These are phyloP conservation scores for Acanthochlamys bracteata DNA, from an alignment of 106 monocot genomes.

Conservation along the genomic window DNA sequence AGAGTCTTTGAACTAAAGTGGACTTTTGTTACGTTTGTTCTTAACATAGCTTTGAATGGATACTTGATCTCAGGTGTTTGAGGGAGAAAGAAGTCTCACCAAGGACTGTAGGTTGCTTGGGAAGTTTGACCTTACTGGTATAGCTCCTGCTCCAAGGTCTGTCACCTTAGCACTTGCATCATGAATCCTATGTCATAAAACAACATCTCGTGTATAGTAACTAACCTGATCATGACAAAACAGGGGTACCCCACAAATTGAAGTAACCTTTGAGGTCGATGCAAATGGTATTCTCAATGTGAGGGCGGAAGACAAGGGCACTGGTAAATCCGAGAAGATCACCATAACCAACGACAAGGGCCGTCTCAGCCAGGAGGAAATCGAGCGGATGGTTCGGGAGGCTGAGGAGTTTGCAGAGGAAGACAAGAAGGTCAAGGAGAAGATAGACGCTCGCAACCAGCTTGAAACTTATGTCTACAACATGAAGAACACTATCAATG, in stretches of 20 bases:
- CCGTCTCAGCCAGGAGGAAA: constrained; percentile 51
- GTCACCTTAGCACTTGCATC: neutral
- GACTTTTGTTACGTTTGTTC: neutral
- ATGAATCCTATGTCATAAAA: neutral
- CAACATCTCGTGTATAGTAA: neutral
- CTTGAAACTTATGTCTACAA: constrained; percentile 49
- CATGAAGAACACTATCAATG: constrained; percentile 47
- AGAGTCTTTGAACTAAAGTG: neutral
- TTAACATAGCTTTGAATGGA: neutral
- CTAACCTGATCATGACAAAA: neutral
- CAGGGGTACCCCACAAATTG: constrained; percentile 44
- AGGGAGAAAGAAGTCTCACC: constrained; percentile 47
- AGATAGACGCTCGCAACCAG: constrained; percentile 41
- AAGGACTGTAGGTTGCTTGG: constrained; percentile 41
- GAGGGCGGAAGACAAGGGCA: constrained; percentile 40
- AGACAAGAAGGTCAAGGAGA: constrained; percentile 51
- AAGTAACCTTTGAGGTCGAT: constrained; percentile 49
- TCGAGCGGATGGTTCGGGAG: constrained; percentile 45
- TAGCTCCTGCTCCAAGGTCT: constrained; percentile 33
- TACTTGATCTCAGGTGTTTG: constrained; percentile 25
- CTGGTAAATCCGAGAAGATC: constrained; percentile 44
- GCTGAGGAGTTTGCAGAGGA: constrained; percentile 51
- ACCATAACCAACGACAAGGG: constrained; percentile 57
- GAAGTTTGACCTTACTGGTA: constrained; percentile 28
- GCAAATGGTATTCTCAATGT: constrained; percentile 50